phyloP scores from a whole-genome alignment of 495 filamentous ascomycete genomes.

The Penicillium ochrochloron region DNA sequence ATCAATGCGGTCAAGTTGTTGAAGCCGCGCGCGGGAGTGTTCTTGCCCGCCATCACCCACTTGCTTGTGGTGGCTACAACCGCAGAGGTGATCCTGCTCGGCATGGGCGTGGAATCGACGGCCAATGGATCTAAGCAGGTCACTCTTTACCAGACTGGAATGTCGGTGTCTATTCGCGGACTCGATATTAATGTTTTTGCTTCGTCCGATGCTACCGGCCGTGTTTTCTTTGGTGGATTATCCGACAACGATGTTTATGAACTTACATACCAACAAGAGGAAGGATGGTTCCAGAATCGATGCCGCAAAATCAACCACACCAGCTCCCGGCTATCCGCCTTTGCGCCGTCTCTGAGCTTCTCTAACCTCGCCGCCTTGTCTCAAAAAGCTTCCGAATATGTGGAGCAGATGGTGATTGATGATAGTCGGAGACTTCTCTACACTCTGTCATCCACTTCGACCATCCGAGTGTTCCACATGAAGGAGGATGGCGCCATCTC shows the following conservation, averaged over 20 bases:
- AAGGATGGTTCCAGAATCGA: constrained; percentile 88
- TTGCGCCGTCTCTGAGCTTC: constrained; percentile 64
- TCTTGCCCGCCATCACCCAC: constrained; percentile 80
- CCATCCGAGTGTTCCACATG: constrained; percentile 86
- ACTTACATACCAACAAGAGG: constrained; percentile 92
- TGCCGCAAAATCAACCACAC: constrained; percentile 87
- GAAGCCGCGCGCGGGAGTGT: constrained; percentile 77
- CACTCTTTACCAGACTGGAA: constrained; percentile 79
- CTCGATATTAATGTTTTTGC: constrained; percentile 75
- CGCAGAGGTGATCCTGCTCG: constrained; percentile 79
- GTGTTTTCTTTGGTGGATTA: constrained; percentile 89
- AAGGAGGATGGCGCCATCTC: constrained; percentile 55
- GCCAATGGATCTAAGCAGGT: constrained; percentile 70
- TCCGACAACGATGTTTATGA: constrained; percentile 87
- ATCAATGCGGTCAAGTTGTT: constrained; percentile 87
- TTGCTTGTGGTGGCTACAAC: constrained; percentile 87
- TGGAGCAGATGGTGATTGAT: constrained; percentile 81
- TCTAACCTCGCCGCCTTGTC: constrained; percentile 32
- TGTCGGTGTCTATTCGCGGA: constrained; percentile 74
- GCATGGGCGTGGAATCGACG: constrained; percentile 65
- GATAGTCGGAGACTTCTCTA: constrained; percentile 88
- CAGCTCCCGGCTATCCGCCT: constrained; percentile 70
- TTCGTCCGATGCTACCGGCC: constrained; percentile 73
- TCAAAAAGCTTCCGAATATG: constrained; percentile 58
- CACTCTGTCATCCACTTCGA: constrained; percentile 82